Conservation (phyloP, 1,284 basidiomycete species). For the Pseudozyma thailandica region DNA sequence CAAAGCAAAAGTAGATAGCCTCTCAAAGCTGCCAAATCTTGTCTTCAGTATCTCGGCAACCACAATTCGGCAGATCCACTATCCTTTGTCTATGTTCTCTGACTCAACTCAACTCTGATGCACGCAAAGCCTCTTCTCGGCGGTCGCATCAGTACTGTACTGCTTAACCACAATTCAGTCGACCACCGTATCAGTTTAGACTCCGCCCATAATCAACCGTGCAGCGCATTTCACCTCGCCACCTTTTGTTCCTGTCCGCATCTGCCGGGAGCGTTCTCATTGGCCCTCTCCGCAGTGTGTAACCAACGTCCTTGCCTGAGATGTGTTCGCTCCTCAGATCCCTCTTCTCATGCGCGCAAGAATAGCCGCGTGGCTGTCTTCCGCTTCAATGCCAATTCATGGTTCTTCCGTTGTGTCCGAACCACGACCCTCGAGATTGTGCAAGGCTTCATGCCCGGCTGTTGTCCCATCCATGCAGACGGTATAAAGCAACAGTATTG, state of each 20-base stretch:
- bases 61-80: not conserved
- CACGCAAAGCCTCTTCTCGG: not conserved
- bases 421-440: not conserved
- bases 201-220: slow-evolving; percentile 1
- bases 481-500: too few species aligned
- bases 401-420: not conserved
- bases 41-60: not conserved
- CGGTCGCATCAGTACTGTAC: not conserved
- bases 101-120: too few species aligned
- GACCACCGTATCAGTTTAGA: slow-evolving; percentile 7
- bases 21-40: not conserved
- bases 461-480: too few species aligned
- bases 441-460: too few species aligned
- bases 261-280: not conserved
- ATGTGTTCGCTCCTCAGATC: not conserved
- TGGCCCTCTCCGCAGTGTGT: not conserved
- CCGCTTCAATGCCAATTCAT: not conserved
- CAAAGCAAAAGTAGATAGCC: slow-evolving; percentile 2
- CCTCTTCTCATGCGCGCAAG: not conserved
- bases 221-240: too few species aligned
- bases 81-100: not conserved
- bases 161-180: not conserved
- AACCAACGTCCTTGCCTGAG: not conserved
- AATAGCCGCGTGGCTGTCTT: slow-evolving; percentile 6
- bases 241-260: not conserved